Base-by-base conservation (phyloP, 2,329 filamentous ascomycete genomes). In the Sporothrix brunneoviolacea region DNA sequence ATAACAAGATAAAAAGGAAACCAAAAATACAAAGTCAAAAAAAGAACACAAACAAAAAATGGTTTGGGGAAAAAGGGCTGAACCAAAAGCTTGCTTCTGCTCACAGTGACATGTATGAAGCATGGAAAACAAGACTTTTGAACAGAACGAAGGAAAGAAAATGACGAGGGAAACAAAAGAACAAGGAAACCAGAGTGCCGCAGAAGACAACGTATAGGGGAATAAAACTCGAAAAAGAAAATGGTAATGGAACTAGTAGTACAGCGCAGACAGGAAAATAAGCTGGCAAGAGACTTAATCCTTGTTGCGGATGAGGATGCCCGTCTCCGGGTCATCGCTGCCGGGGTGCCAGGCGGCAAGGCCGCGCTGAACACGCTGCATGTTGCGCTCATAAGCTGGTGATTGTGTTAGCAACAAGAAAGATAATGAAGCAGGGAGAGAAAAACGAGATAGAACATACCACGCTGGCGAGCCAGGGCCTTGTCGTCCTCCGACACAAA, bases 401-500 rank as follows among this genome's bases (percentile, higher is more conserved):
- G n/a, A n/a, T n/a, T n/a, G n/a, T n/a, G n/a, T 4, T 19, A 22
- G 43, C 30, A 47, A 35, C 22, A 43, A 9, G 18, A 13, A n/a
- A 21, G 22, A 42, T 12, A 10, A 32, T 13, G 22, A 46, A 24
- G 4, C 16, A 37, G 33, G n/a, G 8, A 15, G 44, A 21, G 19
- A 50, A 24, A 44, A 44, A 15, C 32, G 16, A 39, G 33, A 22
- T 9, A 22, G 16, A 35, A 47, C 53, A 12, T 36, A 58, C 56
- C 52, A 35, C 55, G 48, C 46, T 57, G 52, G 10, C 50, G 51
- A 2, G 58, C 58, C 30, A 55, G 48, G 2, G 46, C 54, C 56
- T 58, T 59, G 51, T 60, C 57, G 32, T 55, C 57, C 12, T 50
- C 47, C 13, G 55, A 54, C 16, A 60, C 57, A 42, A 60, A 60